Base-by-base conservation (phyloP, 129 eudicot genomes). In the Lonicera japonica region DNA sequence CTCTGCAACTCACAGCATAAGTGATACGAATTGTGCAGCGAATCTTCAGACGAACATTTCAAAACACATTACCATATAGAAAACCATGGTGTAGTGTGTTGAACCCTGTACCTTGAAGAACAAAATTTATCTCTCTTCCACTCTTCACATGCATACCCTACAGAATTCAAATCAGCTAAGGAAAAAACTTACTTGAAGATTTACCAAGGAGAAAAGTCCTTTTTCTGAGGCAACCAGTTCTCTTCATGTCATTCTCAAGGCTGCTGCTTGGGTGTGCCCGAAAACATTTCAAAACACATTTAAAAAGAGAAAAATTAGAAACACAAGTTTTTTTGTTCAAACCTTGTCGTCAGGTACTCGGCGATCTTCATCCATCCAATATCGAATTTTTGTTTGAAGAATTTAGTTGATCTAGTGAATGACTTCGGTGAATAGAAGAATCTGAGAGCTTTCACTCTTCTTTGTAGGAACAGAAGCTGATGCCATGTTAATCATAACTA, bases 401-500 rank as follows among this genome's bases (percentile, higher is more conserved):
- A 47, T 63, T 71, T 22, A 69, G 18, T 50, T 74, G 84, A 74
- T 92, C 96, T 21, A 85, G 79, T 57, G 90, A 91, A 20, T 79
- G 76, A 75, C 76, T 79, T 58, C 86, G 82, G 74, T 72, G 92
- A 74, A 62, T 61, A 64, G 95, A 74, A 36, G 75, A 63, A 45
- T 50, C 75, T 58, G 74, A 78, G 68, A 69, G 63, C 66, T 83
- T 92, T 74, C 83, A 40, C 79, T 56, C 64, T 78, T 88, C 72
- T 75, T 85, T 62, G 87, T 23, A 72, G 89, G 80, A 65, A 74
- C 79, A 63, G 96, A 77, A 46, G 80, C 82, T 1, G 99, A 82
- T 40, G 88, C 80, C 99, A 92, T 92, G 63, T 88, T 92, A 8
- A 92, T 95, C 99, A 92, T 88, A 51, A 85, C 96, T 24, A 96